phyloP scores from a whole-genome alignment of 1,284 basidiomycete genomes.

The Melanopsichium pennsylvanicum region DNA sequence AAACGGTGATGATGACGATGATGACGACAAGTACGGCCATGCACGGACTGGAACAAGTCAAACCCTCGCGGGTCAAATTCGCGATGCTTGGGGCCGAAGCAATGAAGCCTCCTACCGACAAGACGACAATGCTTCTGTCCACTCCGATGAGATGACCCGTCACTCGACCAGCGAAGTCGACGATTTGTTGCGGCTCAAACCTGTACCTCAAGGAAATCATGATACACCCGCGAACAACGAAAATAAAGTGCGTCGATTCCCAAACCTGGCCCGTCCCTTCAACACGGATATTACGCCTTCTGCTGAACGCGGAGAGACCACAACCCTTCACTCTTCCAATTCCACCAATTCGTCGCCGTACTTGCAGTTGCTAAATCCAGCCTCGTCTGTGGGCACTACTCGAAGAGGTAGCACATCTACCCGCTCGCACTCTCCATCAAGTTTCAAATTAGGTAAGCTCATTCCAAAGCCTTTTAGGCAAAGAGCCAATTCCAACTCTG shows the following conservation, averaged over 20 bases:
- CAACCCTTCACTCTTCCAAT: background rate
- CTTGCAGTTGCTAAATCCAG: constrained; percentile 6
- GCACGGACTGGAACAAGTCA: constrained; percentile 14
- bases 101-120: constrained; percentile 1
- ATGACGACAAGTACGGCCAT: constrained; percentile 2
- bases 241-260: background rate
- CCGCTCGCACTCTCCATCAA: constrained; percentile 14
- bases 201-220: too few species aligned
- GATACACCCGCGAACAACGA: constrained; percentile 2
- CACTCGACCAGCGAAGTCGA: constrained; percentile 25
- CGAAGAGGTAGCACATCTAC: constrained; percentile 8
- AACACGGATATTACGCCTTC: constrained; percentile 11
- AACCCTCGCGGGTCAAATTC: constrained; percentile 28
- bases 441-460: constrained; percentile 39
- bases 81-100: constrained; percentile 25
- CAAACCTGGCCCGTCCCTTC: background rate
- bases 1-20: constrained; percentile 15
- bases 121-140: too few species aligned
- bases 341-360: constrained; percentile 16
- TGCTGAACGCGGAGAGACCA: constrained; percentile 8
- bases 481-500: too few species aligned
- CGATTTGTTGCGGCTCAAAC: constrained; percentile 9
- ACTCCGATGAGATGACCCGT: too few species aligned
- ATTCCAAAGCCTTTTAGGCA: constrained; percentile 22
- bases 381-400: background rate